Percentiles rank a stretch among this genome's conserved stretches.
phyloP scores from a whole-genome alignment of 106 monocot genomes.

The Chionographis japonica region DNA sequence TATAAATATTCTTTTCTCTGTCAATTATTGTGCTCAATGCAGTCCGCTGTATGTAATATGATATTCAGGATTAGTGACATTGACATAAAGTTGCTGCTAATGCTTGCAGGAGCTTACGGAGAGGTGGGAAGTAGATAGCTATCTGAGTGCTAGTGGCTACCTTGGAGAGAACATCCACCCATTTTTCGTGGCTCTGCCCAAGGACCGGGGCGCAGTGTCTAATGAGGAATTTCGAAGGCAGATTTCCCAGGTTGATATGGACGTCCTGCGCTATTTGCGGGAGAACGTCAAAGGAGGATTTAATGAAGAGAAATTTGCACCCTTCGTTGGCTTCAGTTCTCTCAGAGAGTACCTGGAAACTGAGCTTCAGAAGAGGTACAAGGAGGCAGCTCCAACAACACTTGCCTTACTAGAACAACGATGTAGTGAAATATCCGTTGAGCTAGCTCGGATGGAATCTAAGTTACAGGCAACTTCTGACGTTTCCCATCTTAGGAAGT shows the following conservation, averaged over 20 bases:
- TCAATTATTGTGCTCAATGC: no score
- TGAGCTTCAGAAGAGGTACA: constrained; percentile 94
- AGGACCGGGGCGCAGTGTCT: constrained; percentile 70
- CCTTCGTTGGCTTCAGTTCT: constrained; percentile 72
- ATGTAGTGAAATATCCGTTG: constrained; percentile 65
- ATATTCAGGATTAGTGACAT: not conserved
- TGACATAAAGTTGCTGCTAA: not conserved
- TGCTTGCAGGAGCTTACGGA: constrained; percentile 84
- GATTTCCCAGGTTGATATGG: constrained; percentile 83
- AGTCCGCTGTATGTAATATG: no score
- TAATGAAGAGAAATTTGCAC: constrained; percentile 83
- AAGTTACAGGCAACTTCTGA: constrained; percentile 88
- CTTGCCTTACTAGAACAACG: constrained; percentile 91
- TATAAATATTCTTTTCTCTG: no score
- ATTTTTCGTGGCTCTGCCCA: constrained; percentile 96
- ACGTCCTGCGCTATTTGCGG: constrained; percentile 70
- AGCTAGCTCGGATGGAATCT: constrained; percentile 60
- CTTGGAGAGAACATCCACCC: constrained; percentile 92
- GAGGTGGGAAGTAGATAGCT: constrained; percentile 90
- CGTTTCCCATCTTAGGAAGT: constrained; percentile 70
- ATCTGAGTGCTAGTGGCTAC: constrained; percentile 90
- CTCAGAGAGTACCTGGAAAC: constrained; percentile 76
- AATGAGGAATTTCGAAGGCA: constrained; percentile 97
- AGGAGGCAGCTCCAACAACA: constrained; percentile 92
- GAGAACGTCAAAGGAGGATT: constrained; percentile 87